Percentiles rank a stretch among this genome's conserved stretches.
Conservation (phyloP, 176 grass and related monocot species). For the Eragrostis nindensis region DNA sequence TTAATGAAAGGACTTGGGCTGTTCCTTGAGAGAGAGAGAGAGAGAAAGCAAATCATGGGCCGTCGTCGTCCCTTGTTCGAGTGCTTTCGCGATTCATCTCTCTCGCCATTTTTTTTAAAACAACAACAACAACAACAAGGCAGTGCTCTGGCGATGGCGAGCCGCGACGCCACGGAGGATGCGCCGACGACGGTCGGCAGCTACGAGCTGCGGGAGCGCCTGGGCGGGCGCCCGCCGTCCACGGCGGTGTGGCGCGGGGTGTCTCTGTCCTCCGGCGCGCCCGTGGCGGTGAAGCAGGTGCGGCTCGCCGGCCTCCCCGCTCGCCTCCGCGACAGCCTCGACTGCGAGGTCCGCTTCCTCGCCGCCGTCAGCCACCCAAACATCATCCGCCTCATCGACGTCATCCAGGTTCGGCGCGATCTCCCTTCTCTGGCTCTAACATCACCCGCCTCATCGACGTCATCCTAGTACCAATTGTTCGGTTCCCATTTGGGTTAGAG, state of each 20-base stretch:
- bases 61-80: background rate
- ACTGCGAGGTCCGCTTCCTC: slow-evolving; percentile 66
- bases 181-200: slow-evolving; percentile 29
- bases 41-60: background rate
- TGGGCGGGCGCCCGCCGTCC: slow-evolving; percentile 34
- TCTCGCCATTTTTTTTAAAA: too few species aligned
- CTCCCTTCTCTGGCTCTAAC: background rate
- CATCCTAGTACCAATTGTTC: background rate
- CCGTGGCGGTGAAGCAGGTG: slow-evolving; percentile 70
- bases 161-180: background rate
- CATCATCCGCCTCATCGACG: slow-evolving; percentile 63
- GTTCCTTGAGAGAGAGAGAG: too few species aligned
- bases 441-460: too few species aligned
- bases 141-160: slow-evolving; percentile 20
- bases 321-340: slow-evolving; percentile 58
- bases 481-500: slow-evolving; percentile 15
- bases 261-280: slow-evolving; percentile 5
- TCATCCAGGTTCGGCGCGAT: slow-evolving; percentile 36
- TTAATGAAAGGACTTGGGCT: background rate
- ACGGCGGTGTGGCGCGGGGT: slow-evolving; percentile 48
- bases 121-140: too few species aligned
- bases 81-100: slow-evolving; percentile 15
- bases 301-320: slow-evolving; percentile 45
- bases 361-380: slow-evolving; percentile 61
- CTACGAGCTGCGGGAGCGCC: slow-evolving; percentile 52